phyloP scores from a whole-genome alignment of 192 early-diverging fungal species.

The Backusella psychrophila region DNA sequence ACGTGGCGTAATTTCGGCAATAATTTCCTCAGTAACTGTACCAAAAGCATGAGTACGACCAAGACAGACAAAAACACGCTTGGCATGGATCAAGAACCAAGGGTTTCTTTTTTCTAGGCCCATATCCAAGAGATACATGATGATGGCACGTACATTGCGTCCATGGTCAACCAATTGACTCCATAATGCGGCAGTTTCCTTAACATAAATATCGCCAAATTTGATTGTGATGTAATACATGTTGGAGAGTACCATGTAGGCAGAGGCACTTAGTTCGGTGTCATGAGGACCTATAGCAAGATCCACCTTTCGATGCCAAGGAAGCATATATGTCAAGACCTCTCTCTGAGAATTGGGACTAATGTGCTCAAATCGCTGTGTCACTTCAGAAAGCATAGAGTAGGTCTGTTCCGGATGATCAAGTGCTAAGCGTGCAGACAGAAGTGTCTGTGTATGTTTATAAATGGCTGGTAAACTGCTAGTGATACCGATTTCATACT shows the following conservation, averaged over 20 bases:
- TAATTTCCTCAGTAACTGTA: conserved; percentile 58
- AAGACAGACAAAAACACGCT: conserved; percentile 76
- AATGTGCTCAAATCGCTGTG: conserved; percentile 64
- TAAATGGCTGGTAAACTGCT: conserved; percentile 75
- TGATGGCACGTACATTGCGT: conserved; percentile 57
- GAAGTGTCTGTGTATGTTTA: conserved; percentile 69
- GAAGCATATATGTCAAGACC: conserved; percentile 70
- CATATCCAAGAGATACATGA: conserved; percentile 71
- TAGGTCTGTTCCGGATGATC: conserved; percentile 62
- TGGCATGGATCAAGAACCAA: conserved; percentile 72
- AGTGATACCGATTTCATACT: conserved; percentile 66
- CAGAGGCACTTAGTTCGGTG: conserved; percentile 43
- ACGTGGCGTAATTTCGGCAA: conserved; percentile 66
- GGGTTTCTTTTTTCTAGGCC: conserved; percentile 77
- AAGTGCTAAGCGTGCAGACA: conserved; percentile 67
- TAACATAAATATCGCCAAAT: conserved; percentile 73
- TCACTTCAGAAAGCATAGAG: conserved; percentile 75
- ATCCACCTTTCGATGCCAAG: conserved; percentile 81
- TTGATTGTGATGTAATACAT: conserved; percentile 81
- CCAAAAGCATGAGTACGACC: conserved; percentile 60
- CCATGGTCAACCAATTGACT: conserved; percentile 65
- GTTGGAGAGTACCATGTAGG: conserved; percentile 66
- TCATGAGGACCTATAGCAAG: conserved; percentile 42
- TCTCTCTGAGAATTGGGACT: conserved; percentile 60
- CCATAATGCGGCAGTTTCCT: conserved; percentile 80